A percentile compares a stretch with the other conserved stretches of the same genome.
These are phyloP conservation scores for Candida corydali DNA, from an alignment of 805 yeast species.

Conservation along the genomic window DNA sequence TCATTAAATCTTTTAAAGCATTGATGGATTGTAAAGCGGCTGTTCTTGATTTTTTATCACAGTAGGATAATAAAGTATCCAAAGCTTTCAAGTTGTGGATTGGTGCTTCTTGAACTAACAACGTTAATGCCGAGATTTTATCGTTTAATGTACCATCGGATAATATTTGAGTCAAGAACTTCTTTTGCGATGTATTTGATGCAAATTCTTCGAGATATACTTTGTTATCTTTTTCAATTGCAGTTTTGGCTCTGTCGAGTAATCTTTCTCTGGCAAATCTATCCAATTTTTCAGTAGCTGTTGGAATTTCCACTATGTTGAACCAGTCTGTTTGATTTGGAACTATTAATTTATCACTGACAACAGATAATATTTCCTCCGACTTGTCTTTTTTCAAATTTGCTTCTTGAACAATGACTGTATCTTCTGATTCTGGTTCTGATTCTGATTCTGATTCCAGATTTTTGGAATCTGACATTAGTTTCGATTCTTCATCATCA, in stretches of 20 bases:
- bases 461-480: conserved; percentile 13
- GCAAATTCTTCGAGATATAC: conserved; percentile 69
- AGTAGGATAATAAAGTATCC: conserved; percentile 70
- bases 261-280: conserved; percentile 58
- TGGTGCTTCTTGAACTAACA: conserved; percentile 93
- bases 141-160: conserved; percentile 91
- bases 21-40: conserved; percentile 88
- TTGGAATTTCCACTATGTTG: conserved; percentile 32
- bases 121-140: conserved; percentile 91
- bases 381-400: conserved; percentile 25
- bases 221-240: conserved; percentile 68
- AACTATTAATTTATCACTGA: conserved; percentile 51
- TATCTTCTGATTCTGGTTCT: conserved; percentile 8
- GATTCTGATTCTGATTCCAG: conserved; percentile 7
- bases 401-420: conserved; percentile 13
- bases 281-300: conserved; percentile 30
- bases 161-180: conserved; percentile 84
- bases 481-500: conserved; percentile 16
- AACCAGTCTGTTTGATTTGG: conserved; percentile 77
- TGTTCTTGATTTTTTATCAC: conserved; percentile 88
- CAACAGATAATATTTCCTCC: conserved; percentile 44
- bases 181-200: conserved; percentile 73
- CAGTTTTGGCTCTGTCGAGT: conserved; percentile 59
- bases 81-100: conserved; percentile 81
- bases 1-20: conserved; percentile 82